A percentile compares a stretch with the other conserved stretches of the same genome.
Conservation (phyloP, 2,329 filamentous ascomycete genomes). For the Neonectria faginata region DNA sequence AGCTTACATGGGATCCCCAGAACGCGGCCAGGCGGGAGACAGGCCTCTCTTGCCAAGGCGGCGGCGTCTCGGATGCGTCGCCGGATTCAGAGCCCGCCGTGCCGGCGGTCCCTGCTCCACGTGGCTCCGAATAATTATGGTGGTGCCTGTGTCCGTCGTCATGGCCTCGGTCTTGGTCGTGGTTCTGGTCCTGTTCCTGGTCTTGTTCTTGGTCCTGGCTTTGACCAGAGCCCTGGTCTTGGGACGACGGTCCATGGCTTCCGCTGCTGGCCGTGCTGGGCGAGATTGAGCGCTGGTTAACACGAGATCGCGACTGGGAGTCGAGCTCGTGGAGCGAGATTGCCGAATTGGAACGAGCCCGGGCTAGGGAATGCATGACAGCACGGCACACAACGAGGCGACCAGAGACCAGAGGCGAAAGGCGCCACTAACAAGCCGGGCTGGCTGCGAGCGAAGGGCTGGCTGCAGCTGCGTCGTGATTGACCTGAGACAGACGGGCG, state of each 20-base stretch:
- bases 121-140: slow-evolving; percentile 25
- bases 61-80: slow-evolving; percentile 20
- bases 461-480: not conserved
- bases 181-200: slow-evolving; percentile 6
- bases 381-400: not conserved
- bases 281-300: slow-evolving; percentile 11
- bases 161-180: slow-evolving; percentile 4
- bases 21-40: slow-evolving; percentile 28
- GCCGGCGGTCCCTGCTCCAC: slow-evolving; percentile 41
- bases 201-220: slow-evolving; percentile 5
- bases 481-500: not conserved
- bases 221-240: slow-evolving; percentile 10
- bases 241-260: slow-evolving; percentile 5
- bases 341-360: slow-evolving; percentile 34
- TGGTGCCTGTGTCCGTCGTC: not conserved
- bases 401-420: not conserved
- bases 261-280: slow-evolving; percentile 1
- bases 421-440: not conserved
- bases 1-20: slow-evolving; percentile 41
- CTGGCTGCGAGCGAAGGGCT: not conserved
- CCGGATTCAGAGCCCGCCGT: slow-evolving; percentile 34
- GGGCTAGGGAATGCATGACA: slow-evolving; percentile 26
- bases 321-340: slow-evolving; percentile 42
- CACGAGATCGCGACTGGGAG: slow-evolving; percentile 1
- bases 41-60: slow-evolving; percentile 17